Evolutionary conservation across 1,139 yeast species (phyloP), one percentile per base, ranked within the genome.

Genomic region (Pichia sp.): DNA sequence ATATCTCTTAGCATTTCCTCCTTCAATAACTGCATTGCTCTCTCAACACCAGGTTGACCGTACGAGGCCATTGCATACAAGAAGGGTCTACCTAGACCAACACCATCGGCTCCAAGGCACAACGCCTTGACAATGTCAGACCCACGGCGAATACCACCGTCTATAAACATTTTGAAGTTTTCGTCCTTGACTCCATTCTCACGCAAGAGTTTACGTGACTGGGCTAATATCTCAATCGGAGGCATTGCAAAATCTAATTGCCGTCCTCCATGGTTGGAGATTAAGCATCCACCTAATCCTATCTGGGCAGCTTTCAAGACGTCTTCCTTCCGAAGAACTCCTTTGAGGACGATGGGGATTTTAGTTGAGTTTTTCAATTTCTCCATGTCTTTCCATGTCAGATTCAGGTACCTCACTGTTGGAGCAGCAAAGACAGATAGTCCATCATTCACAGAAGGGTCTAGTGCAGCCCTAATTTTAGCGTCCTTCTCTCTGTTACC

Each of bases 251-350:
- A 83, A 60, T 85, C 91, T 53, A 85, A 69, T 63, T 85, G 90
- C 58, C 91, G 71, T 49, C 91, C 91, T 53, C 91, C 91, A 64
- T 85, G 90, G 61, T 84, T 84, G 6, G 89, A 83, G 31, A 85
- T 63, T 0, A 85, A 77, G 41, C 83, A 75, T 8, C 87, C 87
- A 43, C 78, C 80, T 46, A 80, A 75, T 0, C 84, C 84, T 54
- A 76, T 64, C 56, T 80, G 79, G 7, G 80, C 80, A 19, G 82
- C 84, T 58, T 69, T 72, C 51, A 78, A 63, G 8, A 83, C 76
- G 55, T 81, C 85, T 47, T 74, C 80, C 28, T 78, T 80, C 3
- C 79, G 65, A 62, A 79, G 74, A 48, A 82, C 73, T 36, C 85
- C 82, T 63, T 78, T 76, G 61, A 83, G 66, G 48, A 78, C 70